Base-by-base conservation (phyloP, 2,329 filamentous ascomycete species). In the Pseudogymnoascus sp. region DNA sequence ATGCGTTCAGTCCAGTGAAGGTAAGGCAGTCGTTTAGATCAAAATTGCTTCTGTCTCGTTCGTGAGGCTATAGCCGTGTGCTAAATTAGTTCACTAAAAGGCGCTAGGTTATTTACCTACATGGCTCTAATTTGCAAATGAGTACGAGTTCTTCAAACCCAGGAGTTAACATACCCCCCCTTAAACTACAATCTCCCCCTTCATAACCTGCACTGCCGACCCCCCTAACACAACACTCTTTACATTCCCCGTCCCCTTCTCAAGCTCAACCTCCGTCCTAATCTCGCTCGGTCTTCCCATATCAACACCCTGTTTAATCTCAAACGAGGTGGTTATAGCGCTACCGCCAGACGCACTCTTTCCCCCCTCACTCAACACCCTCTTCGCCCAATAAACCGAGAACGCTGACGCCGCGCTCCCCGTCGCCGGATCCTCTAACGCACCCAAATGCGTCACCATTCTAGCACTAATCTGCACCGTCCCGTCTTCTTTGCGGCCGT, bases 301-400 rank as follows among this genome's bases (percentile, higher is more conserved):
- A 74, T 89, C 86, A 8, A 88, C 83, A 0, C 86, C 87, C 75
- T 89, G 86, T 64, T 82, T 82, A 66, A 89, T 75, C 64, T 79
- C 76, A 57, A 57, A 57, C 10, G 51, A 57, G 10, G 26, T 34
- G 10, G 21, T n/a, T 14, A 57, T 10, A 11, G n/a, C 18, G 29
- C 26, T 34, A 57, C 5, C 5, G 3, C 4, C 26, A 67, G 82
- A 86, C 62, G 72, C 75, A 51, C 70, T 67, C 34, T 69, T 72
- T 14, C 66, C 71, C 45, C 70, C 67, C 29, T 69, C 72, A n/a
- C 66, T 71, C 47, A 71, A 72, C 61, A 76, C 75, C n/a, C 72
- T 72, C 61, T 82, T 70, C 4, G 80, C 77, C 65, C 88, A 74
- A 69, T 83, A 87, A 63, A 79, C 76, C 18, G 77, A 76, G 67